Conservation (phyloP, 2,329 filamentous ascomycete genomes). For the Emergomyces pasteurianus region DNA sequence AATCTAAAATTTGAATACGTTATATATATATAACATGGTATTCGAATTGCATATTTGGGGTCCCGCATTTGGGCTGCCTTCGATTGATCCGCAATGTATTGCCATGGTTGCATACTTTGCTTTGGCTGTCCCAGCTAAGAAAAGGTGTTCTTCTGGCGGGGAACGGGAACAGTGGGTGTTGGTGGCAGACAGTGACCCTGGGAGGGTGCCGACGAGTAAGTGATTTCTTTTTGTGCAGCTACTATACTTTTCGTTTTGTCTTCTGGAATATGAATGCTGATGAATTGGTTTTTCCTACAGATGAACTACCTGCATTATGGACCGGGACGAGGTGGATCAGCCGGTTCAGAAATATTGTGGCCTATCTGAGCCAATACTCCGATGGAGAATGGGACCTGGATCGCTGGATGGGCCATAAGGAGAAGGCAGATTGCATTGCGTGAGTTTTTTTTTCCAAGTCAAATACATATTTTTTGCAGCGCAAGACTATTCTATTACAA, state of each 20-base stretch:
- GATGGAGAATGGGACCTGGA: conserved; percentile 39
- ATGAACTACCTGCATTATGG: conserved; percentile 46
- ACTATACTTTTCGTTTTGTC: background rate
- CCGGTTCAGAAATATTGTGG: conserved; percentile 42
- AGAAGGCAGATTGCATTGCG: conserved; percentile 40
- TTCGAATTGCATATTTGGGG: conserved; percentile 83
- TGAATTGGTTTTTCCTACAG: conserved; percentile 21
- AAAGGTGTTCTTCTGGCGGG: background rate
- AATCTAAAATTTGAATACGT: too few species aligned
- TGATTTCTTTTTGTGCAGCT: conserved; percentile 10
- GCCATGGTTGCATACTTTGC: conserved; percentile 69
- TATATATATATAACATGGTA: too few species aligned
- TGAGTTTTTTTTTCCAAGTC: conserved; percentile 18
- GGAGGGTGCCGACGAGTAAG: conserved; percentile 58
- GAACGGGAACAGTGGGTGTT: conserved; percentile 50
- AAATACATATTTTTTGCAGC: background rate
- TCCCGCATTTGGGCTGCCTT: conserved; percentile 75
- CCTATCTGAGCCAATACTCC: conserved; percentile 38
- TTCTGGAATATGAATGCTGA: background rate
- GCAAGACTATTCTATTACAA: background rate
- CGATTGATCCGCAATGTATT: conserved; percentile 83
- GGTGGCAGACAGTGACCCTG: conserved; percentile 60
- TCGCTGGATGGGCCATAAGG: conserved; percentile 27
- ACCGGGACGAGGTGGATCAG: conserved; percentile 43
- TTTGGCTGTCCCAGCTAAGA: conserved; percentile 40